Evolutionary conservation across 2,329 filamentous ascomycete genomes (phyloP), one percentile per base, ranked within the genome.

Genomic region (Fusarium sp.): DNA sequence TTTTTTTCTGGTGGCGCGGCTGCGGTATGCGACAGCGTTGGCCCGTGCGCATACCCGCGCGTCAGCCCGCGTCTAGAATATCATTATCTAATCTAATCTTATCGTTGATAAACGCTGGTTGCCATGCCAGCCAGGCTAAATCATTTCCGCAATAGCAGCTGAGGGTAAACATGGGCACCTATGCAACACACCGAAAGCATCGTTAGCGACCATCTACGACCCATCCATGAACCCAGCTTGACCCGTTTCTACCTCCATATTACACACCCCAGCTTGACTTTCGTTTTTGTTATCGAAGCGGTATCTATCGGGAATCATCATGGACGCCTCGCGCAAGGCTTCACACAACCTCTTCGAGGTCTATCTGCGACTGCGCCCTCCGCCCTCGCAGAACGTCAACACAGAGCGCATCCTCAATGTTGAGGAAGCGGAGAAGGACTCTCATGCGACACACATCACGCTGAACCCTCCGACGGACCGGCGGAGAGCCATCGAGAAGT

Each of bases 401-500:
- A 59, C 83, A 0, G 90, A 93, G 64, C 89, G 92, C 56, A 97
- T 96, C 77, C 84, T 98, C 49, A 86, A 89, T 7, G 91, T 97
- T 55, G 94, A 97, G 77, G 77, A 83, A 16, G 80, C 86, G 4
- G 80, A 80, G 14, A 71, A 78, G 56, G 79, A 75, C 66, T 80
- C 75, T 44, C 78, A 75, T 29, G 84, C 91, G 0, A 92, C 89
- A 1, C 90, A 93, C 76, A 91, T 94, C 69, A 92, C 89, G 0
- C 79, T 94, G 14, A 92, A 92, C 72, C 93, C 94, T 0, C 92
- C 93, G 2, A 91, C 89, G 68, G 95, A 97, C 67, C 87, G 95
- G 61, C 92, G 95, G 72, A 89, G 94, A 49, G 93, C 94, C 1
- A 89, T 97, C 34, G 96, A 99, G 79, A 93, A 91, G 77, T 99